Conservation (phyloP, 2,329 filamentous ascomycete genomes). For the Aspergillus ustus region DNA sequence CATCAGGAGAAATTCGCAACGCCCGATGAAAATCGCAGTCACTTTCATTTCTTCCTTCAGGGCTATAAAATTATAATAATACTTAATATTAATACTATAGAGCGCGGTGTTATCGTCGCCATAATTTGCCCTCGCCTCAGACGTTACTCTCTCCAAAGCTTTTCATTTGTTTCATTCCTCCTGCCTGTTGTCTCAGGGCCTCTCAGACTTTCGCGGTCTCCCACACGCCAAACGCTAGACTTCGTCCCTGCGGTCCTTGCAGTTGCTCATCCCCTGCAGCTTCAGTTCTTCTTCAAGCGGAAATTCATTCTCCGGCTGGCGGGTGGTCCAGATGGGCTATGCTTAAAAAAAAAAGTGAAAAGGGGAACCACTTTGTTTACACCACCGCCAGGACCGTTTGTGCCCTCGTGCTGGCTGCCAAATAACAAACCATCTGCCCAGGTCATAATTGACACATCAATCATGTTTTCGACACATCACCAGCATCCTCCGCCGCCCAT, state of each 20-base stretch:
- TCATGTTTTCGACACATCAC: conserved; percentile 17
- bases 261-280: conserved; percentile 17
- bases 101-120: background rate
- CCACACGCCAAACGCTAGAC: background rate
- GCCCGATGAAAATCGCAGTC: conserved; percentile 5
- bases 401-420: conserved; percentile 8
- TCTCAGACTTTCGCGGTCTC: background rate
- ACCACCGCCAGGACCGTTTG: background rate
- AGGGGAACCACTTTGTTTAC: conserved; percentile 12
- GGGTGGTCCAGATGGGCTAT: conserved; percentile 10
- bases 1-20: conserved; percentile 12
- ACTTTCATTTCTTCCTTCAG: background rate
- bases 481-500: conserved; percentile 26
- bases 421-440: background rate
- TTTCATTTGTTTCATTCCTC: background rate
- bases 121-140: background rate
- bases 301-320: background rate
- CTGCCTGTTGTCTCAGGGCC: background rate
- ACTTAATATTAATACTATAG: background rate
- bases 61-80: background rate
- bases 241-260: conserved; percentile 10
- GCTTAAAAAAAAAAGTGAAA: conserved; percentile 10
- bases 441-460: conserved; percentile 7
- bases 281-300: conserved; percentile 11
- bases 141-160: background rate